Base-by-base conservation (phyloP, 768 basidiomycete genomes). In the Tulasnella sp. region DNA sequence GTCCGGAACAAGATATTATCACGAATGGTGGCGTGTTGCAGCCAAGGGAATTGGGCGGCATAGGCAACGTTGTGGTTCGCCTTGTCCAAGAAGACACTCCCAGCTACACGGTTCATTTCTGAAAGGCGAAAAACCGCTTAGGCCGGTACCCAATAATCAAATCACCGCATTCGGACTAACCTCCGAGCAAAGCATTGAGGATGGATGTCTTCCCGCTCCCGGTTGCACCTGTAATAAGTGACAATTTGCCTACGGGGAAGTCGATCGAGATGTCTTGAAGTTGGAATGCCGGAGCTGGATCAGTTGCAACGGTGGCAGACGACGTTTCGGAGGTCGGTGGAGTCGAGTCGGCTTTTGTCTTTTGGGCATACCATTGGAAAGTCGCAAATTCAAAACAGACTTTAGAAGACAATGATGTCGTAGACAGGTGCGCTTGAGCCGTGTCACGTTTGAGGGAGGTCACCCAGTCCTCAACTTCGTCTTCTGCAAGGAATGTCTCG, bases 1-100 rank as follows among this genome's bases (percentile, higher is more conserved):
- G 88, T 86, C 1, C 90, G 89, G 82, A 93, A 96, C 17, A 92
- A 82, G 78, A 96, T 92, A 80, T 94, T 93, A 76, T 93, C 92
- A 29, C 88, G 85, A 76, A 95, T 93, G 0, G 92, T 91, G 1
- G 91, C 92, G 81, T 93, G 91, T 80, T 92, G 90, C 9, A 93
- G 86, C 91, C 91, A 92, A 85, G 83, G 69, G 64, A 77, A 73
- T 70, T 80, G 81, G 34, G 81, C 80, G 73, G 80, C 81, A 80
- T 90, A 91, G 0, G 91, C 91, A 12, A 91, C 87, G 67, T 85
- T 85, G 79, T 91, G 89, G 38, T 85, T 83, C 6, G 83, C 81
- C 82, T 92, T 90, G 80, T 88, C 83, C 37, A 91, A 81, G 25
- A 84, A 78, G n/a, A 91, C 89, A 0, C 80, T 79, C 3, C 91